Evolutionary conservation across 192 early-diverging fungal genomes (phyloP).

Genomic region (Mortierella alpina): DNA sequence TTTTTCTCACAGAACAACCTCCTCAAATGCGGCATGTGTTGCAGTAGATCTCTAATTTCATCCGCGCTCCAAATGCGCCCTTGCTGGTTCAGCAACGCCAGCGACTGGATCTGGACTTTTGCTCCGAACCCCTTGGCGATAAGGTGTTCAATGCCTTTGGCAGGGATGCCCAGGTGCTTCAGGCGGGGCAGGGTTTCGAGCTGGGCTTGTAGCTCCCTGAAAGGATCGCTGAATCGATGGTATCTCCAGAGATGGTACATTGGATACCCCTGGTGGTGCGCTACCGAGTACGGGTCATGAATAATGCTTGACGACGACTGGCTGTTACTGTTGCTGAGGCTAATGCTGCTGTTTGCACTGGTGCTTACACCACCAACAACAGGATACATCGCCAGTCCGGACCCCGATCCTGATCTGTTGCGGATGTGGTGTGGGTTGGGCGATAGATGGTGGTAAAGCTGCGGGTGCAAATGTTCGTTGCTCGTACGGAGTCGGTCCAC

Average conservation of each 20-base stretch:
- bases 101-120: conserved; percentile 23
- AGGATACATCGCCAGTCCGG: neutral
- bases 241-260: conserved; percentile 48
- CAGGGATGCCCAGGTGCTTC: conserved; percentile 30
- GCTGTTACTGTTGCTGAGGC: neutral
- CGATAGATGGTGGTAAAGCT: conserved; percentile 49
- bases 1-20: conserved; percentile 38
- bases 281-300: conserved; percentile 30
- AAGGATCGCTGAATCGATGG: conserved; percentile 24
- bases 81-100: conserved; percentile 41
- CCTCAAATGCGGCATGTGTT: conserved; percentile 24
- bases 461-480: conserved; percentile 44
- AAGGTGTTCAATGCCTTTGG: conserved; percentile 45
- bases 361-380: neutral
- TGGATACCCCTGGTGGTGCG: conserved; percentile 43
- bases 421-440: conserved; percentile 41
- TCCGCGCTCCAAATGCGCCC: conserved; percentile 30
- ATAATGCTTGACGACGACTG: conserved; percentile 14
- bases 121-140: conserved; percentile 38
- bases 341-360: neutral
- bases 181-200: conserved; percentile 36
- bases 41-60: conserved; percentile 28
- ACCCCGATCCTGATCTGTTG: neutral
- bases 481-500: conserved; percentile 25
- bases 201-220: conserved; percentile 25